A percentile compares a stretch with the other conserved stretches of the same genome.
Conservation (phyloP, 306 rosid species). For the Pyrus communis region DNA sequence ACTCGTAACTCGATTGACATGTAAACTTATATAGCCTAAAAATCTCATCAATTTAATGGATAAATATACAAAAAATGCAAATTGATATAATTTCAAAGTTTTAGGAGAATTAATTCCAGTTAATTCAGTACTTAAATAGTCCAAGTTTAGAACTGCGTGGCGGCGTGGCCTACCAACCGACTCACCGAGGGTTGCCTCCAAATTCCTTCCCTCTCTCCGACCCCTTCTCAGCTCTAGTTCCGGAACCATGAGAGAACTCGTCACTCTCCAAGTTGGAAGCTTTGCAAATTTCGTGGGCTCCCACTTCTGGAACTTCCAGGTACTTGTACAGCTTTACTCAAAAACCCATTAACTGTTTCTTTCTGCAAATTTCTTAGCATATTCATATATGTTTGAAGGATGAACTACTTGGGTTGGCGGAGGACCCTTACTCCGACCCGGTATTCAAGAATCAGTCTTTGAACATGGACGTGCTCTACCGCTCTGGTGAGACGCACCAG, state of each 20-base stretch:
- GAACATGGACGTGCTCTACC: slow-evolving; percentile 86
- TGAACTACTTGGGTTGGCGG: slow-evolving; percentile 70
- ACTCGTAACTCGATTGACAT: too few species aligned
- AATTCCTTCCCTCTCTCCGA: background rate
- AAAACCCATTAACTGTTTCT: background rate
- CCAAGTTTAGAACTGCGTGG: background rate
- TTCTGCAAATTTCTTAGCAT: background rate
- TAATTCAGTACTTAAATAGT: too few species aligned
- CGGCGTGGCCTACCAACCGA: too few species aligned
- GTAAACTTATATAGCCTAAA: too few species aligned
- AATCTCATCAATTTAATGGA: too few species aligned
- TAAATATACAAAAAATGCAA: too few species aligned
- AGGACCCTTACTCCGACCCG: slow-evolving; percentile 52
- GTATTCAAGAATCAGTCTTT: slow-evolving; percentile 57
- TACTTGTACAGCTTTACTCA: slow-evolving; percentile 4
- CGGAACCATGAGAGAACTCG: slow-evolving; percentile 67
- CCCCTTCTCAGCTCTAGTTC: background rate
- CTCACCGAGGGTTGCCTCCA: background rate
- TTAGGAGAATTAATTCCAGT: too few species aligned
- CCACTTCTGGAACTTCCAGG: slow-evolving; percentile 98
- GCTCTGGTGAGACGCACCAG: slow-evolving; percentile 75
- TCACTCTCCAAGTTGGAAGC: slow-evolving; percentile 76
- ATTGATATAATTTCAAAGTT: too few species aligned
- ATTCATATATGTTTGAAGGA: slow-evolving; percentile 39
- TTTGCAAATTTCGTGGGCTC: slow-evolving; percentile 81